A percentile compares a stretch with the other conserved stretches of the same genome.
These are phyloP conservation scores for Anastatica hierochuntica DNA, from an alignment of 345 rosid genomes.

Conservation along the genomic window DNA sequence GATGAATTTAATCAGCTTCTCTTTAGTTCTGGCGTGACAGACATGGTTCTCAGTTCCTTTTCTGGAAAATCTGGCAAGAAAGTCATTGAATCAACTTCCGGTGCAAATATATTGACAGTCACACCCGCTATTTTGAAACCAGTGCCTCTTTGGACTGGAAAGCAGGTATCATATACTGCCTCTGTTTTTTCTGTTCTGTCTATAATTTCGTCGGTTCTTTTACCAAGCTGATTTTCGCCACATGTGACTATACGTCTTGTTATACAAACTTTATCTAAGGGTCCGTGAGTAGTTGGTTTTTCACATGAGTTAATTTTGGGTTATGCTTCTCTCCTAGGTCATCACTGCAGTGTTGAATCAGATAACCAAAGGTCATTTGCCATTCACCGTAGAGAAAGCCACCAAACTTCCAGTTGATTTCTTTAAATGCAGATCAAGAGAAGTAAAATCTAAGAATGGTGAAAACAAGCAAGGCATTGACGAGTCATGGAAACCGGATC, in stretches of 20 bases:
- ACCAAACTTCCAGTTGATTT: conserved; percentile 69
- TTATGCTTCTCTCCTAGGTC: conserved; percentile 35
- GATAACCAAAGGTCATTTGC: conserved; percentile 62
- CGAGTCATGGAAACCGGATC: conserved; percentile 27
- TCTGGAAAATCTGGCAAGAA: conserved; percentile 52
- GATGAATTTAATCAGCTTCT: conserved; percentile 76
- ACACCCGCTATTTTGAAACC: conserved; percentile 81
- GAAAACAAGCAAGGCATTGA: conserved; percentile 12
- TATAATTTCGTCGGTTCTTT: background rate
- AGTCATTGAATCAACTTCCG: conserved; percentile 40
- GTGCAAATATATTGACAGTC: conserved; percentile 36
- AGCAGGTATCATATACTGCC: conserved; percentile 52
- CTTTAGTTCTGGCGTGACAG: conserved; percentile 67
- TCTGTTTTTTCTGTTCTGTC: background rate
- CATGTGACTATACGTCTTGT: background rate
- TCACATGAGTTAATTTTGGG: conserved; percentile 8
- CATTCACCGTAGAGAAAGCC: conserved; percentile 71
- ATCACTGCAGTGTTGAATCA: conserved; percentile 57
- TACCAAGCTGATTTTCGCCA: background rate
- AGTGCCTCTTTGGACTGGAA: conserved; percentile 89
- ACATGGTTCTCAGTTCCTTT: conserved; percentile 32
- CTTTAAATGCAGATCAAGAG: conserved; percentile 41
- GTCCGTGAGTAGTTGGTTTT: background rate
- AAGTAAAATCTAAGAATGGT: conserved; percentile 10
- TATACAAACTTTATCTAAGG: background rate